These are phyloP conservation scores for Suillus brevipes DNA, from an alignment of 768 basidiomycete genomes.

Conservation along the genomic window DNA sequence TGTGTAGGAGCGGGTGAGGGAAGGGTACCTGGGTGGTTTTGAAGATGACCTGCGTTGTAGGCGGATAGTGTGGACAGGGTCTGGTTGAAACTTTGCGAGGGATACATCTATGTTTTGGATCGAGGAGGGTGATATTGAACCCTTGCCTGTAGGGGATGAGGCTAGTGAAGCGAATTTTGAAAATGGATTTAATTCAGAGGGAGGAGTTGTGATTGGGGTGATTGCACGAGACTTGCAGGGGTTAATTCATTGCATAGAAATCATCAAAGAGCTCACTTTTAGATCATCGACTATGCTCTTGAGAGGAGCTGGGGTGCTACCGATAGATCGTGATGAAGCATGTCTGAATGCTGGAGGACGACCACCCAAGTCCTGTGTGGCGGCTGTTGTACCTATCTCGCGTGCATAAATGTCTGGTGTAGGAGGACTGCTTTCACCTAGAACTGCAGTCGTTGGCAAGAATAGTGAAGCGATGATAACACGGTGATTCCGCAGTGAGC, in stretches of 20 bases:
- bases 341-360: slow-evolving; percentile 21
- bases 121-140: slow-evolving; percentile 13
- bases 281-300: slow-evolving; percentile 82
- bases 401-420: slow-evolving; percentile 43
- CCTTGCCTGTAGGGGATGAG: slow-evolving; percentile 33
- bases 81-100: slow-evolving; percentile 52
- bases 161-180: slow-evolving; percentile 38
- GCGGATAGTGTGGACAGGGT: slow-evolving; percentile 37
- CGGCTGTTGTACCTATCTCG: slow-evolving; percentile 12
- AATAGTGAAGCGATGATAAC: slow-evolving; percentile 84
- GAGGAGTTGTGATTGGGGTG: slow-evolving; percentile 43
- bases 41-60: slow-evolving; percentile 58
- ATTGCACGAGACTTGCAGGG: slow-evolving; percentile 38
- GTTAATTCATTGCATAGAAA: background rate
- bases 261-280: slow-evolving; percentile 42
- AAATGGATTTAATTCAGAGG: slow-evolving; percentile 58
- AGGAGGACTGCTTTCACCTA: slow-evolving; percentile 52
- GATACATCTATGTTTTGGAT: slow-evolving; percentile 22
- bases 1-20: slow-evolving; percentile 30
- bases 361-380: slow-evolving; percentile 12
- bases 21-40: slow-evolving; percentile 21
- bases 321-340: slow-evolving; percentile 20
- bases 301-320: slow-evolving; percentile 36
- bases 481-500: slow-evolving; percentile 70
- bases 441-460: slow-evolving; percentile 70